Percentiles rank a stretch among this genome's conserved stretches.
Conservation (phyloP, 1,284 basidiomycete genomes). For the Ceratobasidium sp. region DNA sequence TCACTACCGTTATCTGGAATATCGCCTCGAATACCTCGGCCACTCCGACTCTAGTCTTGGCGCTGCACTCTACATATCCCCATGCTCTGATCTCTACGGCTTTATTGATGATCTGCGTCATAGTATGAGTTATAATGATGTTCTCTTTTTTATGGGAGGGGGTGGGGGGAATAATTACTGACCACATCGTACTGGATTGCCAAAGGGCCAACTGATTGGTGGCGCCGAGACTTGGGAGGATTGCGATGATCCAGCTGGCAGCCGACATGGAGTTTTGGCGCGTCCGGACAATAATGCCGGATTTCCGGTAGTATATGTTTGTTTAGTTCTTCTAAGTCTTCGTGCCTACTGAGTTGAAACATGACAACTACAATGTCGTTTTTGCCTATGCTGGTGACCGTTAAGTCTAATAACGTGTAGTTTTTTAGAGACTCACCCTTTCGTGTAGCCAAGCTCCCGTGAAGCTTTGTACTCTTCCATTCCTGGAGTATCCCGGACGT, state of each 20-base stretch:
- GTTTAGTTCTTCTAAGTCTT: neutral
- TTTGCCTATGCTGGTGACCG: too few relatives aligned
- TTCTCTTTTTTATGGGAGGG: neutral
- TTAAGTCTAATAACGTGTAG: neutral
- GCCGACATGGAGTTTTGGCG: neutral
- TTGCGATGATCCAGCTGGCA: neutral
- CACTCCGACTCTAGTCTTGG: neutral
- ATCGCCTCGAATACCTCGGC: conserved; percentile 3
- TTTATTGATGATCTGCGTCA: neutral
- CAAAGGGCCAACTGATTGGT: neutral
- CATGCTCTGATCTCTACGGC: neutral
- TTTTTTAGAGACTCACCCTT: neutral
- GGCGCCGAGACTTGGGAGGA: neutral
- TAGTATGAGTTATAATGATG: neutral
- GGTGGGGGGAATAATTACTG: neutral
- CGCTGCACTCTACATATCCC: conserved; percentile 8
- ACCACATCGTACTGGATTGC: neutral
- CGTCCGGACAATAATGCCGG: neutral
- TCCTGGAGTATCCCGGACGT: neutral
- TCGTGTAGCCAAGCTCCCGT: neutral
- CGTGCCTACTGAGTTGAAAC: neutral
- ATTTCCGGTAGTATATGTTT: neutral
- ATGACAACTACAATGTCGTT: neutral
- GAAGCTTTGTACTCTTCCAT: neutral
- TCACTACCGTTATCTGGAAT: neutral